A percentile compares a stretch with the other conserved stretches of the same genome.
These are phyloP conservation scores for Intubia oerlemansii DNA, from an alignment of 2,329 filamentous ascomycete species.

Conservation along the genomic window DNA sequence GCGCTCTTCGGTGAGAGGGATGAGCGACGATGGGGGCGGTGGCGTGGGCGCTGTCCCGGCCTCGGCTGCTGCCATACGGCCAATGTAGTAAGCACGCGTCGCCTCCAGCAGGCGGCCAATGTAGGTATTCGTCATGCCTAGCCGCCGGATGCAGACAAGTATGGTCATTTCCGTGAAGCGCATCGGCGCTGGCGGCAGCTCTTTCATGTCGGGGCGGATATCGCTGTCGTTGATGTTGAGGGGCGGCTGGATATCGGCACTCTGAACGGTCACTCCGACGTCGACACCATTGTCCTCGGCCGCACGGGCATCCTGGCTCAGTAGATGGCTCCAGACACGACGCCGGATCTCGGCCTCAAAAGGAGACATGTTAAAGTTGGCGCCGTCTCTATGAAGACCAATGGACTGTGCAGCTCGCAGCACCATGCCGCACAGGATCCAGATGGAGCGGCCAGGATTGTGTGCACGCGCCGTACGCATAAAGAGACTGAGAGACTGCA, in stretches of 20 bases:
- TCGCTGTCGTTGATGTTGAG: slow-evolving; percentile 29
- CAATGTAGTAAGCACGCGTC: slow-evolving; percentile 9
- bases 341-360: slow-evolving; percentile 9
- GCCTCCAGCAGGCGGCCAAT: slow-evolving; percentile 22
- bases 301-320: slow-evolving; percentile 10
- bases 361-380: slow-evolving; percentile 21
- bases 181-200: slow-evolving; percentile 18
- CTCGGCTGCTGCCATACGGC: neutral
- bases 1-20: slow-evolving; percentile 4
- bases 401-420: slow-evolving; percentile 9
- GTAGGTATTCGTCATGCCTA: slow-evolving; percentile 13
- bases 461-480: slow-evolving; percentile 5
- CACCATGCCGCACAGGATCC: slow-evolving; percentile 8
- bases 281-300: slow-evolving; percentile 28
- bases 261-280: slow-evolving; percentile 14
- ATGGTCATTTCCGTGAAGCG: slow-evolving; percentile 34
- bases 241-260: slow-evolving; percentile 24
- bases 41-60: neutral
- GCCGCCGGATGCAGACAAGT: slow-evolving; percentile 25
- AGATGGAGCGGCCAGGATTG: slow-evolving; percentile 6
- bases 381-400: slow-evolving; percentile 9
- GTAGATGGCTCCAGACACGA: slow-evolving; percentile 8
- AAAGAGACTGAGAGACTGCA: slow-evolving; percentile 8
- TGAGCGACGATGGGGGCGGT: neutral
- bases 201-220: slow-evolving; percentile 20